Evolutionary conservation across 2,329 filamentous ascomycete genomes (phyloP).

Genomic region (Stachybotrys chartarum): DNA sequence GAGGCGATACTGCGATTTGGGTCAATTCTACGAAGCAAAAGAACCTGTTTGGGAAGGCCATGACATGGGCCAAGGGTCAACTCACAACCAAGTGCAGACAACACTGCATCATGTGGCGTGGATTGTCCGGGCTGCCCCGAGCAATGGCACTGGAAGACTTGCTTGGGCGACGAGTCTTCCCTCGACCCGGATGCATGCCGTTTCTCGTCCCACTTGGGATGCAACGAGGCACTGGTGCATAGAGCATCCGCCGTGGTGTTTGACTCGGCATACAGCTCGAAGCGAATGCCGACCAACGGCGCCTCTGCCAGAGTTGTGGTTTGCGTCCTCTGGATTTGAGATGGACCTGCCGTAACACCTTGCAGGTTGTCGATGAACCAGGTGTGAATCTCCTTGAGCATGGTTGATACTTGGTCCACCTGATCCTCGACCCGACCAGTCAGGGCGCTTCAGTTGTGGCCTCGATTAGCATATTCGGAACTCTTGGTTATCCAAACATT

Average conservation of each 20-base stretch:
- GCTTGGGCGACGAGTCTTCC: neutral
- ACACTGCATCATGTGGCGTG: neutral
- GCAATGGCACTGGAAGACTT: neutral
- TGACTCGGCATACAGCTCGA: neutral
- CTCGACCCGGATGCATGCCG: neutral
- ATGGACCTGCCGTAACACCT: too few relatives aligned
- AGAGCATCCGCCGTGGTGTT: neutral
- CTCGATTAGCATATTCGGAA: too few relatives aligned
- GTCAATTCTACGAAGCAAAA: too few relatives aligned
- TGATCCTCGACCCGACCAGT: neutral
- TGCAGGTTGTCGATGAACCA: neutral
- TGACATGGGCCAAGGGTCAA: neutral
- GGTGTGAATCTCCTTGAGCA: neutral
- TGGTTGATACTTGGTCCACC: neutral
- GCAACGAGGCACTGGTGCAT: neutral
- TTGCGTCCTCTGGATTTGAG: neutral
- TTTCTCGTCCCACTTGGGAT: neutral
- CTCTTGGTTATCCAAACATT: neutral
- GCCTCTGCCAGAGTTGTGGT: neutral
- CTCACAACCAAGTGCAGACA: neutral
- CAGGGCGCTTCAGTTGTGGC: constrained; percentile 1
- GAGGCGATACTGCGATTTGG: neutral
- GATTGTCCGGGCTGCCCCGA: neutral
- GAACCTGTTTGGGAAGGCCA: neutral
- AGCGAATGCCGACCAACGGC: neutral